Evolutionary conservation across 2,329 filamentous ascomycete genomes (phyloP), one percentile per base, ranked within the genome.

Genomic region (Erysiphe neolycopersici): DNA sequence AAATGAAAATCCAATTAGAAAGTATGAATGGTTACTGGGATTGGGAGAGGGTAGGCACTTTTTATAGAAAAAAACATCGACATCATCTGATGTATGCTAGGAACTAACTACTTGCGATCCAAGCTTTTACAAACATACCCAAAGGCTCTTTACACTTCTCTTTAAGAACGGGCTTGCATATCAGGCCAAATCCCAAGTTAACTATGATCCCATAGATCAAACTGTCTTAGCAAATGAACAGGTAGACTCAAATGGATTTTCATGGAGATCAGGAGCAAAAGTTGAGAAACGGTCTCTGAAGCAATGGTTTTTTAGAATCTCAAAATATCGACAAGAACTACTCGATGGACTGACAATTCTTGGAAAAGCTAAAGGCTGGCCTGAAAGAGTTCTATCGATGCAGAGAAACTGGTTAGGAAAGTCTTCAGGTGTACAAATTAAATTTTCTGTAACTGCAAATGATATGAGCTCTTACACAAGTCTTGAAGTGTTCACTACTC

Each of bases 181-280:
- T 58, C 83, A 84, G 56, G 74, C 73, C 31, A 76, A 89, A 52
- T 80, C 82, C 17, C 62, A 84, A 48, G 84, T 92, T 52, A 93
- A 93, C 59, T 93, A 81, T 62, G 84, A 92, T 51, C 84, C 84
- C 1, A 69, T 92, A 26, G 84, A 93, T 56, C 76, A 79, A 56
- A 93, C 84, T 0, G 84, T 93, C 14, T 64, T 93, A 46, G 84
- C 84, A 11, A 93, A 93, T 56, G 84, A 93, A 59, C 84, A 93
- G 60, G 82, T 92, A n/a, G 81, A 91, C 56, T 68, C 78, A 42
- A 77, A 82, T 54, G 84, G 84, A 30, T 72, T 66, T 52, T 92
- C 83, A 1, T 93, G 84, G 84, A 71, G 83, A 45, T 89, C 81
- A 1, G 83, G 83, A 10, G 83, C 80, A 42, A 76, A 79, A 56